Evolutionary conservation across 495 filamentous ascomycete genomes (phyloP), one percentile per base, ranked within the genome.

Genomic region (Glutinoglossum americanum): DNA sequence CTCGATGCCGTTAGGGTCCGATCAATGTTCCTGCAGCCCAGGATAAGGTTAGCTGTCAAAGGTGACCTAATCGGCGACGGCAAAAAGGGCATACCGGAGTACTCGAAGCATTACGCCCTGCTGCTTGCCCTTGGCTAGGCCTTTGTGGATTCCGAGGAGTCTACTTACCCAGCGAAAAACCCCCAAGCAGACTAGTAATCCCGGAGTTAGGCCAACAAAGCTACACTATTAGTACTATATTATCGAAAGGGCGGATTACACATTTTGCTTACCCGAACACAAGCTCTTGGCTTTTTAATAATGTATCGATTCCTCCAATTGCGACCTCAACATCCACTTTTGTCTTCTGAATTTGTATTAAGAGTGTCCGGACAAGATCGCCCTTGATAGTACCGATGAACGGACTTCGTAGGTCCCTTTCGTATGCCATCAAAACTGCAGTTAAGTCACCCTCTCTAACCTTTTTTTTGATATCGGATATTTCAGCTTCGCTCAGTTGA

Each of bases 271-370:
- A 80, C 65, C 88, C 92, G 71, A 98, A 98, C 30, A 98, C 86
- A 53, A 98, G 80, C 65, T 98, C 90, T 64, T 98, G 92, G 62
- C 87, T 94, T 71, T 90, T 95, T 13, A 98, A 72, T 23, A 98
- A 73, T 27, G 87, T 71, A 68, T 98, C 88, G 57, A 98, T 97
- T 15, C 92, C 92, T 57, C 85, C 84, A 66, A 97, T 85, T 17
- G 92, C 92, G 57, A 98, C 81, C 68, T 98, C 92, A 9, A 97
- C 83, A 62, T 98, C 92, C 28, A 98, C 92, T 72, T 97, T 98
- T 0, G 92, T 97, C 73, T 97, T 98, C 65, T 98, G 92, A 49
- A 98, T 80, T 65, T 98, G 92, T 49, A 98, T 95, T 32, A 98
- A 75, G 54, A 98, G 76, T 25, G 92, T 84, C 54, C 92, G 80